phyloP scores from a whole-genome alignment of 2,329 filamentous ascomycete species.

The Aspergillus hortae region DNA sequence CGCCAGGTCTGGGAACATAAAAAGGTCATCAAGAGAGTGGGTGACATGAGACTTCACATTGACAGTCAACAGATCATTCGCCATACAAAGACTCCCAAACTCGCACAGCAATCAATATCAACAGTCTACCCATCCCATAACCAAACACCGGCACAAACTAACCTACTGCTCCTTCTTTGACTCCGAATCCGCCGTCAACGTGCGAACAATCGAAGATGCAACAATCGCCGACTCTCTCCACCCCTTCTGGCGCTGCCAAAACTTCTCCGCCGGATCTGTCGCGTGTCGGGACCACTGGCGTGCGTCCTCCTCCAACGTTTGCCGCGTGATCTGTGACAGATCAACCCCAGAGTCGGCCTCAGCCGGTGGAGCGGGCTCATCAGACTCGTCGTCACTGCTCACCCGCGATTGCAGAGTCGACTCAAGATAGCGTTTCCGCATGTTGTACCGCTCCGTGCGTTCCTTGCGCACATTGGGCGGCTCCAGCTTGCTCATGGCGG shows the following conservation, averaged over 20 bases:
- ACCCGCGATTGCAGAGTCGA: slow-evolving; percentile 21
- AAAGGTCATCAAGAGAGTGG: too few species aligned
- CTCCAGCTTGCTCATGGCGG: slow-evolving; percentile 74
- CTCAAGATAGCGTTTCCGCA: slow-evolving; percentile 75
- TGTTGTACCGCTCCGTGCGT: slow-evolving; percentile 71
- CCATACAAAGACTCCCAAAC: too few species aligned
- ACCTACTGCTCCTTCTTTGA: slow-evolving; percentile 28
- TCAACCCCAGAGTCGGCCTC: slow-evolving; percentile 12
- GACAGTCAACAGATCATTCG: too few species aligned
- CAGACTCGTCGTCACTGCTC: slow-evolving; percentile 17
- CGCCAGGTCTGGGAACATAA: too few species aligned
- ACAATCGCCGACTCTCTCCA: slow-evolving; percentile 42
- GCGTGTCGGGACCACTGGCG: slow-evolving; percentile 31
- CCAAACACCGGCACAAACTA: too few species aligned
- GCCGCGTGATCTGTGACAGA: slow-evolving; percentile 30
- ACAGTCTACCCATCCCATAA: too few species aligned
- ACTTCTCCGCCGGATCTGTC: slow-evolving; percentile 32
- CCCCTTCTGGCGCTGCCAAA: slow-evolving; percentile 45
- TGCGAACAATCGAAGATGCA: slow-evolving; percentile 39
- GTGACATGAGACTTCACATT: too few species aligned
- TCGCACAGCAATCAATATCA: too few species aligned
- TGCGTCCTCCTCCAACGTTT: slow-evolving; percentile 43
- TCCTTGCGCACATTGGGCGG: slow-evolving; percentile 84
- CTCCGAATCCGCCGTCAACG: slow-evolving; percentile 19
- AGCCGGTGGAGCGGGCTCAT: background rate